Conservation (phyloP, 345 rosid species). For the Camelina sativa region DNA sequence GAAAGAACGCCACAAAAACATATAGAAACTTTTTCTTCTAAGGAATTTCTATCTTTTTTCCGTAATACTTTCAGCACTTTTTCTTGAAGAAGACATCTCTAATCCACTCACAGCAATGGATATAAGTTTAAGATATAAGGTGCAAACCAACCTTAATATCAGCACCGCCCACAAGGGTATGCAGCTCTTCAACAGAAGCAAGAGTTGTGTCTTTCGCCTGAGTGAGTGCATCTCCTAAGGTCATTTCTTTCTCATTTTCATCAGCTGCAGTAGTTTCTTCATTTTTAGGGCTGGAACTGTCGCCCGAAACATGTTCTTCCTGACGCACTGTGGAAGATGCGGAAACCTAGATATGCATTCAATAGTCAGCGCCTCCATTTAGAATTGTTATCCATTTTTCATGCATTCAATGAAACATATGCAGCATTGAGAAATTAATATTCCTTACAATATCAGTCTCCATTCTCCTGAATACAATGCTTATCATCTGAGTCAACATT, state of each 20-base stretch:
- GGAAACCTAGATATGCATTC: conserved; percentile 61
- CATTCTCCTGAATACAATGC: conserved; percentile 95
- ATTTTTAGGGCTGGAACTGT: conserved; percentile 50
- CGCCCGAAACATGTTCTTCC: conserved; percentile 57
- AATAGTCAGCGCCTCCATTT: conserved; percentile 40
- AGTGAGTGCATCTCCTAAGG: conserved; percentile 81
- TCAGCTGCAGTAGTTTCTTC: conserved; percentile 60
- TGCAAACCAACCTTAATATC: conserved; percentile 79
- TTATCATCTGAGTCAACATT: conserved; percentile 98
- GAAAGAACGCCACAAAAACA: conserved; percentile 20
- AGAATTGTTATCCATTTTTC: conserved; percentile 22
- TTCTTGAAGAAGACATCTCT: conserved; percentile 18
- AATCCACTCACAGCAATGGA: conserved; percentile 1
- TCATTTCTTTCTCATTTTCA: conserved; percentile 69
- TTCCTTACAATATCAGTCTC: conserved; percentile 79
- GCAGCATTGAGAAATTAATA: conserved; percentile 31
- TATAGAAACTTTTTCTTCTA: conserved; percentile 12
- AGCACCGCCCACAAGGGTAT: conserved; percentile 94
- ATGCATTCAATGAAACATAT: conserved; percentile 22
- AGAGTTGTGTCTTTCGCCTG: conserved; percentile 72
- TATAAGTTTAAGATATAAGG: conserved; percentile 12
- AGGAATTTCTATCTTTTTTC: conserved; percentile 10
- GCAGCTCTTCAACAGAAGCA: conserved; percentile 97
- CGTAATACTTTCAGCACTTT: not conserved
- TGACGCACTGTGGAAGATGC: conserved; percentile 55